These are phyloP conservation scores for Coccomyxa subellipsoidea DNA, from an alignment of 163 green algal species.

Conservation along the genomic window DNA sequence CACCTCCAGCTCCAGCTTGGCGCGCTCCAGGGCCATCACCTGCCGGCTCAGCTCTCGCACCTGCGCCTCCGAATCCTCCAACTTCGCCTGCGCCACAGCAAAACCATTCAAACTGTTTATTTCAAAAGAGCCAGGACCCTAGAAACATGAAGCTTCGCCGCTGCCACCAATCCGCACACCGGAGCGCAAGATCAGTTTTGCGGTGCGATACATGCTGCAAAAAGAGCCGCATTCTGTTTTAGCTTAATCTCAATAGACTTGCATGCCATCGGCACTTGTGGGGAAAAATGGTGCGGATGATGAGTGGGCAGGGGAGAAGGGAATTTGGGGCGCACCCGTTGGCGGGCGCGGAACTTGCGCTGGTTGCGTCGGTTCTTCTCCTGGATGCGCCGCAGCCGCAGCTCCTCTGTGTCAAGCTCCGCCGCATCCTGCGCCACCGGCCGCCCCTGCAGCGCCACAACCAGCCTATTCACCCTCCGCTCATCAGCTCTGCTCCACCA, in stretches of 20 bases:
- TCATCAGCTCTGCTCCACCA: too few species aligned
- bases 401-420: neutral
- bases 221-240: too few species aligned
- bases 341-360: slow-evolving; percentile 9
- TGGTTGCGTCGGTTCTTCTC: slow-evolving; percentile 8
- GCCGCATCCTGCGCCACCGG: neutral
- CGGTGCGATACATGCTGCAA: too few species aligned
- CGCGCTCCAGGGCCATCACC: slow-evolving; percentile 6
- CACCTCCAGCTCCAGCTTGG: slow-evolving; percentile 5
- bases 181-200: too few species aligned
- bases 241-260: too few species aligned
- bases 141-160: too few species aligned
- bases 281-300: too few species aligned
- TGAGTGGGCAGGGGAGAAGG: too few species aligned
- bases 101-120: neutral
- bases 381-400: slow-evolving; percentile 2
- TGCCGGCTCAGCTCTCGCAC: slow-evolving; percentile 5
- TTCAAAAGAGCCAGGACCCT: too few species aligned
- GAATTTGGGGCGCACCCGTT: neutral
- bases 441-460: neutral
- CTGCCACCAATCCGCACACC: too few species aligned
- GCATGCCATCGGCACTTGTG: too few species aligned
- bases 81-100: neutral
- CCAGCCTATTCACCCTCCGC: neutral
- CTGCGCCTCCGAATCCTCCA: slow-evolving; percentile 1